phyloP scores from a whole-genome alignment of 352 stramenopile species.

The Globisporangium lucens region DNA sequence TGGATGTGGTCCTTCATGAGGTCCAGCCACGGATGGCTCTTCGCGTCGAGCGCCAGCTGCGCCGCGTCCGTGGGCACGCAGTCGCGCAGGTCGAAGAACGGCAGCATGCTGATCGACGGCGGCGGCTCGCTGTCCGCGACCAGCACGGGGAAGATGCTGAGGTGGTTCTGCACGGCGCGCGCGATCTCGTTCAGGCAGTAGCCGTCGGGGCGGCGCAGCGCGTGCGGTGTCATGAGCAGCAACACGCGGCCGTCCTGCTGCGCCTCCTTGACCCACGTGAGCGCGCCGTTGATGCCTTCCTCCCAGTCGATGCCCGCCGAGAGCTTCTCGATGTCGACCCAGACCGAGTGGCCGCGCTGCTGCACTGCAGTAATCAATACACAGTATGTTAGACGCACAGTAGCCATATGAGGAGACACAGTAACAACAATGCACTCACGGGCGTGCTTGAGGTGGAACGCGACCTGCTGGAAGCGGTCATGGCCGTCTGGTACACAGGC shows the following conservation, averaged over 20 bases:
- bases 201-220: conserved; percentile 61
- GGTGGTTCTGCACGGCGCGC: conserved; percentile 47
- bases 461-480: conserved; percentile 66
- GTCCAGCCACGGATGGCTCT: conserved; percentile 38
- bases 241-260: conserved; percentile 68
- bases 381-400: background rate
- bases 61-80: conserved; percentile 42
- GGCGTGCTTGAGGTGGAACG: conserved; percentile 63
- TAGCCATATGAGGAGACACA: background rate
- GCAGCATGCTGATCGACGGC: conserved; percentile 64
- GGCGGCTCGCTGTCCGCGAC: conserved; percentile 63
- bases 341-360: conserved; percentile 55
- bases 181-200: conserved; percentile 83
- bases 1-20: conserved; percentile 41
- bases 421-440: conserved; percentile 25
- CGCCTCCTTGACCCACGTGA: conserved; percentile 70
- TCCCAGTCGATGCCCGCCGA: conserved; percentile 75
- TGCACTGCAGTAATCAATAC: conserved; percentile 38
- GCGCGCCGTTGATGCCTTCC: conserved; percentile 55
- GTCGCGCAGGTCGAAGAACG: conserved; percentile 72
- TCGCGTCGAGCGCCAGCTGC: conserved; percentile 25
- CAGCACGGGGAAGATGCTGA: conserved; percentile 73
- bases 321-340: conserved; percentile 70
- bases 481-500: conserved; percentile 47
- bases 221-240: conserved; percentile 78